Conservation (phyloP, 208 protist genomes). For the Crithidia sp. region DNA sequence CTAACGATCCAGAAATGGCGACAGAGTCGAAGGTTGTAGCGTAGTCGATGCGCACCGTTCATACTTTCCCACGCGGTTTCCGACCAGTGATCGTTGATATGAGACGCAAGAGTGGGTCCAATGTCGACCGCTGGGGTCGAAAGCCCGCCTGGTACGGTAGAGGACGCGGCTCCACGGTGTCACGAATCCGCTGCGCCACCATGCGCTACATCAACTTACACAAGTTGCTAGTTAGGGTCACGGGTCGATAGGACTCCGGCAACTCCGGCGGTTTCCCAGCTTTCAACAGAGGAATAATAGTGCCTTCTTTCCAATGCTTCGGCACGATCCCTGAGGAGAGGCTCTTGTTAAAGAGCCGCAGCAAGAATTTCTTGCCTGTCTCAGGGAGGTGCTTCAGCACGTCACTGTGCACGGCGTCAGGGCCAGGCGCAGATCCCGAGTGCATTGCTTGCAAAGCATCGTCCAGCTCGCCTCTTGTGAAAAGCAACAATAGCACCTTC, state of each 20-base stretch:
- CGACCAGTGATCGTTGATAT: background rate
- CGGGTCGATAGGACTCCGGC: conserved; percentile 14
- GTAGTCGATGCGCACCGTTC: background rate
- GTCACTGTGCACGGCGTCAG: background rate
- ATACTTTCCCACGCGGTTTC: background rate
- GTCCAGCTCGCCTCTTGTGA: background rate
- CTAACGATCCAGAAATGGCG: background rate
- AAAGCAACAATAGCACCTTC: background rate
- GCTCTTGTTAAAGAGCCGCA: conserved; percentile 21
- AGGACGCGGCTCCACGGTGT: conserved; percentile 16
- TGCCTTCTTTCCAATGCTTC: conserved; percentile 16
- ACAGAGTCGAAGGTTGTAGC: background rate
- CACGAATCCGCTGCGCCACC: conserved; percentile 17
- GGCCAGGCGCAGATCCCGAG: too few species aligned
- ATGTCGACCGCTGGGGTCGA: conserved; percentile 21
- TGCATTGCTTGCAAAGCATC: background rate
- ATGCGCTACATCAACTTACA: conserved; percentile 33
- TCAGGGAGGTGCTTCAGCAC: background rate
- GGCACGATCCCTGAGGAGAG: conserved; percentile 2
- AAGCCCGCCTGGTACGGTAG: conserved; percentile 25
- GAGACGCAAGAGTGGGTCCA: conserved; percentile 21
- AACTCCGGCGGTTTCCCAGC: conserved; percentile 10
- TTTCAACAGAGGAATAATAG: conserved; percentile 28
- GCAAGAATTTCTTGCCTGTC: conserved; percentile 6
- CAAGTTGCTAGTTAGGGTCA: conserved; percentile 18